These are phyloP conservation scores for Aristolochia fimbriata DNA, from an alignment of 164 flowering plant genomes.

Conservation along the genomic window DNA sequence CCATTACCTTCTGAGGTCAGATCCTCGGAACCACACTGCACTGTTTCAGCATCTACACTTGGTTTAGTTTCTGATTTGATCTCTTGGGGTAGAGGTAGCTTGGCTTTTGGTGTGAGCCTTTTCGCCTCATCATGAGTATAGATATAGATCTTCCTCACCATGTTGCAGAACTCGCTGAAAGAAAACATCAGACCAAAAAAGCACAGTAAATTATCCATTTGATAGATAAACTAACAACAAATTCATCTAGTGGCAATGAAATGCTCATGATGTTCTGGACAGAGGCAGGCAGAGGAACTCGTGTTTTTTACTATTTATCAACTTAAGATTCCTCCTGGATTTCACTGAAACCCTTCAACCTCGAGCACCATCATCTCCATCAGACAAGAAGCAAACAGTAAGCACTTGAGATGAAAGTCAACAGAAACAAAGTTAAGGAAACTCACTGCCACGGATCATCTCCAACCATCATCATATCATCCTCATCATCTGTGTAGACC, in stretches of 20 bases:
- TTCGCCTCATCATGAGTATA: slow-evolving; percentile 73
- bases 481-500: slow-evolving; percentile 85
- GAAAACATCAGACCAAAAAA: not conserved
- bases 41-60: not conserved
- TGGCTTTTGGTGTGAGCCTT: slow-evolving; percentile 46
- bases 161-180: slow-evolving; percentile 76
- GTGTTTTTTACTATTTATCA: not conserved
- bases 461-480: slow-evolving; percentile 96
- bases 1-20: not conserved
- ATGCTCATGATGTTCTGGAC: not conserved
- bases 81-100: slow-evolving; percentile 34
- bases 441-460: slow-evolving; percentile 97
- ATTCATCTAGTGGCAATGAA: not conserved
- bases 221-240: not conserved
- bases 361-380: not conserved
- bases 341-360: not conserved
- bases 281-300: not conserved
- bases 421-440: not conserved
- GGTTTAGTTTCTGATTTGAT: slow-evolving; percentile 10
- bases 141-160: slow-evolving; percentile 79
- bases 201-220: not conserved
- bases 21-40: not conserved
- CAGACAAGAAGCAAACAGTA: not conserved
- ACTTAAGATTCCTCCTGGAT: not conserved
- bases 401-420: not conserved